phyloP scores from a whole-genome alignment of 495 filamentous ascomycete species.

The Usnea hakonensis region DNA sequence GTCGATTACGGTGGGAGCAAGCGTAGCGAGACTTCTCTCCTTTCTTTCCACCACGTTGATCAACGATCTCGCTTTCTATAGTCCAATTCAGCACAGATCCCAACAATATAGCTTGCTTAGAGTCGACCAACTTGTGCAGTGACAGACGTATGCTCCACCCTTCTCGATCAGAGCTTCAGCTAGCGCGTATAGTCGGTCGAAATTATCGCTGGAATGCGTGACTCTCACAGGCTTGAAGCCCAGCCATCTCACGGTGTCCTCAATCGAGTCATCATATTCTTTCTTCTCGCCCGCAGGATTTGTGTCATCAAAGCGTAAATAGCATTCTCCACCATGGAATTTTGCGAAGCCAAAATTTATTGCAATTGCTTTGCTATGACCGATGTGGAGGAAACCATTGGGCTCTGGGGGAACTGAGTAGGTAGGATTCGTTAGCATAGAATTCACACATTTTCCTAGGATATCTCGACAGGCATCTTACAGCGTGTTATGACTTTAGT shows the following conservation, averaged over 20 bases:
- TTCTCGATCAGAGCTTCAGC: conserved; percentile 75
- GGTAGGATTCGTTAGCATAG: not conserved
- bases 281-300: conserved; percentile 80
- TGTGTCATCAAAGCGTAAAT: conserved; percentile 68
- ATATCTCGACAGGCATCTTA: not conserved
- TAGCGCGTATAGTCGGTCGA: conserved; percentile 76
- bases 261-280: conserved; percentile 67
- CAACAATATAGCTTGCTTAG: not conserved
- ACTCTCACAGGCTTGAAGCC: conserved; percentile 71
- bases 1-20: conserved; percentile 69
- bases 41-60: conserved; percentile 68
- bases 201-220: conserved; percentile 78
- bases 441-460: not conserved
- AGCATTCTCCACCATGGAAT: conserved; percentile 70
- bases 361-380: conserved; percentile 92
- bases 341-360: conserved; percentile 95
- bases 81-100: not conserved
- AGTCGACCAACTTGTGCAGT: conserved; percentile 45
- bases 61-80: conserved; percentile 65
- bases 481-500: conserved; percentile 18
- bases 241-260: conserved; percentile 73
- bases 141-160: conserved; percentile 73
- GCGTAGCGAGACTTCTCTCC: conserved; percentile 63
- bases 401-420: conserved; percentile 83
- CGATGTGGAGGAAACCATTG: conserved; percentile 69